Evolutionary conservation across 2,329 filamentous ascomycete genomes (phyloP).

Genomic region (Calycina herbarum): DNA sequence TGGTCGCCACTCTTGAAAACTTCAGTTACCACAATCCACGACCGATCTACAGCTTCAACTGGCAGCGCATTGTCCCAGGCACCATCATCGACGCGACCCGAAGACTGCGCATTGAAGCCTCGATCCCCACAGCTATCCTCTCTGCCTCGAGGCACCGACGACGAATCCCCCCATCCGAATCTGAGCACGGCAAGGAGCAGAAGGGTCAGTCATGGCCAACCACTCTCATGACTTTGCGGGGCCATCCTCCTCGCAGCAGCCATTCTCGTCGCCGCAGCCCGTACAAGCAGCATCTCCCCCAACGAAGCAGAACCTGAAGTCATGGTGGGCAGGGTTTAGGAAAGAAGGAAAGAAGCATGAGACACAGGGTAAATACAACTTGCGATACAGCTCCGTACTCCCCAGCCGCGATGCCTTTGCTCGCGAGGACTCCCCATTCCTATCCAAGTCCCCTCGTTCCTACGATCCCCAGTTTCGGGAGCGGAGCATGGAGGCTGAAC

Average conservation of each 20-base stretch:
- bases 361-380: constrained; percentile 48
- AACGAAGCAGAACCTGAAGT: constrained; percentile 83
- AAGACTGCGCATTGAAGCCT: constrained; percentile 1
- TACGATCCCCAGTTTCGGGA: constrained; percentile 9
- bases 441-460: constrained; percentile 7
- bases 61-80: neutral
- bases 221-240: constrained; percentile 32
- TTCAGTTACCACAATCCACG: neutral
- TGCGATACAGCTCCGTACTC: neutral
- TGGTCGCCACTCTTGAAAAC: neutral
- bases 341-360: constrained; percentile 60
- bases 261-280: constrained; percentile 33
- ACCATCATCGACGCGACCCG: neutral
- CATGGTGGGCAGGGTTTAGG: constrained; percentile 98
- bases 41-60: neutral
- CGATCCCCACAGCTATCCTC: constrained; percentile 10
- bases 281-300: constrained; percentile 63
- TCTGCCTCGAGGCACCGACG: constrained; percentile 5
- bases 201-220: constrained; percentile 19
- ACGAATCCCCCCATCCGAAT: neutral
- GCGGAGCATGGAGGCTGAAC: neutral
- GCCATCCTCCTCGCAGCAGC: constrained; percentile 33
- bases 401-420: constrained; percentile 7
- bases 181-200: constrained; percentile 22
- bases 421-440: constrained; percentile 6